These are phyloP conservation scores for Ophiostoma ips DNA, from an alignment of 2,329 filamentous ascomycete species.

Conservation along the genomic window DNA sequence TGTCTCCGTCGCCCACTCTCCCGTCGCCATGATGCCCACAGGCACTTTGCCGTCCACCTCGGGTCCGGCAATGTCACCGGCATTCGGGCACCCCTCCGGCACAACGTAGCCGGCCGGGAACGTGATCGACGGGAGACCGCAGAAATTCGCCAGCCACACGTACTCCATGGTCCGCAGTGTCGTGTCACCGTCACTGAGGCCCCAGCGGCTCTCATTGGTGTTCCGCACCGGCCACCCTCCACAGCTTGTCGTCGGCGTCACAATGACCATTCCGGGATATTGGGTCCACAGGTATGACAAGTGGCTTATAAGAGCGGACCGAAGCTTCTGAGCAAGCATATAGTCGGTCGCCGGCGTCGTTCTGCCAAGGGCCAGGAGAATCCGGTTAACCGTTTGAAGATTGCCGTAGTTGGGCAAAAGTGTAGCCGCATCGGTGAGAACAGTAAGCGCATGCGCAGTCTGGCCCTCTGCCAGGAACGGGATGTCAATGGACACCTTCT, in stretches of 20 bases:
- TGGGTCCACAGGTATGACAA: conserved; percentile 50
- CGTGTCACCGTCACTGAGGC: conserved; percentile 31
- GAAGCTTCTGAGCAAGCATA: conserved; percentile 54
- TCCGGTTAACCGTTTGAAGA: conserved; percentile 47
- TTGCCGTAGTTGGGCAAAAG: conserved; percentile 28
- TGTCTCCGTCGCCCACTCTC: conserved; percentile 40
- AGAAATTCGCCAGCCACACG: conserved; percentile 38
- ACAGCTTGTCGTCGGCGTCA: conserved; percentile 51
- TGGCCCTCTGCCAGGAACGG: conserved; percentile 50
- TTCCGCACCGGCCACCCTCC: conserved; percentile 30
- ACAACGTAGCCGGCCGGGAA: conserved; percentile 31
- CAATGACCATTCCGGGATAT: conserved; percentile 55
- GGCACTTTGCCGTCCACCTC: conserved; percentile 29
- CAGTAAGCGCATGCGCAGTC: conserved; percentile 58
- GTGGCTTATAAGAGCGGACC: conserved; percentile 56
- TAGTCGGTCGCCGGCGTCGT: conserved; percentile 53
- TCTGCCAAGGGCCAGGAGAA: conserved; percentile 50
- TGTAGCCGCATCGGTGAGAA: conserved; percentile 47
- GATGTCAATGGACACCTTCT: conserved; percentile 39
- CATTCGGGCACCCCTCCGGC: conserved; percentile 21
- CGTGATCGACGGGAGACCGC: conserved; percentile 31
- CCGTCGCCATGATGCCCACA: conserved; percentile 40
- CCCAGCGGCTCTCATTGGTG: conserved; percentile 24
- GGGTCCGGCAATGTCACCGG: conserved; percentile 21
- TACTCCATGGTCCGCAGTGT: conserved; percentile 35